Evolutionary conservation across 1,139 yeast species (phyloP), one percentile per base, ranked within the genome.

Genomic region (Scheffersomyces titani): DNA sequence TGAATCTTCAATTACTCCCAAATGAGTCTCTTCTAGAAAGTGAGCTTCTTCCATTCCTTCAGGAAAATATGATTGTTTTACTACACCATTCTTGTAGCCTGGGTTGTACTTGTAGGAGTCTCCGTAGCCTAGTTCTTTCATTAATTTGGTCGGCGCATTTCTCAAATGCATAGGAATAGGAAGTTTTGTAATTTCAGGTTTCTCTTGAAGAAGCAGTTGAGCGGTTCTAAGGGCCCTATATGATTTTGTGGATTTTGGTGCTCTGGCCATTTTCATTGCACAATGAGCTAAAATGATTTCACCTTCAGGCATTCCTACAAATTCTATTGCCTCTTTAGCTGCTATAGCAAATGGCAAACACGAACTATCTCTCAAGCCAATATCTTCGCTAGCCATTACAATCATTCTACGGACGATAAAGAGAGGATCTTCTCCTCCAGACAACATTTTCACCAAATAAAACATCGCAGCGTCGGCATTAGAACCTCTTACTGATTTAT

Each of bases 271-370:
- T 63, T 92, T 90, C 44, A 90, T 92, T 1, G 97, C 93, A 70
- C 98, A 92, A 65, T 94, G 99, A 0, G 94, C 99, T 52, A 94
- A 74, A 3, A 92, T 86, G 45, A 91, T 80, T 68, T 94, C 98
- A 2, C 96, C 96, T 68, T 96, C 99, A 0, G 99, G 99, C 83
- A 94, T 81, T 0, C 99, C 99, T n/a, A 94, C 82, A 71, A 90
- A 92, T 72, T 92, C 96, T 4, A 91, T 86, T 0, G 98, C 93
- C 53, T 91, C 92, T 68, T 89, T 91, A 0, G 96, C 85, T 0
- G 98, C 87, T 2, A 90, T 82, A 1, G 96, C 94, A 72, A 94
- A 88, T 1, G 98, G 97, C 49, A 96, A 74, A 64, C 97, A 87
- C 0, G 89, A 72, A 56, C 93, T 91, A 70, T 96, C 98, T 11